Conservation (phyloP, 305 asterid genomes). For the Plantago lanceolata region DNA sequence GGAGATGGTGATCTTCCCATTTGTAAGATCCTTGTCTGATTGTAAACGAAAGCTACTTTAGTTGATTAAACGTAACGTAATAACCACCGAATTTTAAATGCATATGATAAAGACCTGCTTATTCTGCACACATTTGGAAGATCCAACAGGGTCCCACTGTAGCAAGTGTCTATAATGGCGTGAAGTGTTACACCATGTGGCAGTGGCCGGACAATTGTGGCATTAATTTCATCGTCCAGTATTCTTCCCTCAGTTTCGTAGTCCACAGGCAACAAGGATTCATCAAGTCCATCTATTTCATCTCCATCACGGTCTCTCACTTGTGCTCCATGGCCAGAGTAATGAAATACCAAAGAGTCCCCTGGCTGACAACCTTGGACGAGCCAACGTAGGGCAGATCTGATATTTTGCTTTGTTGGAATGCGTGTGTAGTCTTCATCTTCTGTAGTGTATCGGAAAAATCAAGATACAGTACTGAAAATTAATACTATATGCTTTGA, state of each 20-base stretch:
- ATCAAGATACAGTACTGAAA: neutral
- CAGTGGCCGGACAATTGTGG: constrained; percentile 68
- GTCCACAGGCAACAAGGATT: constrained; percentile 65
- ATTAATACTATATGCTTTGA: neutral
- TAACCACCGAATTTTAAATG: neutral
- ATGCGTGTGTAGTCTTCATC: constrained; percentile 40
- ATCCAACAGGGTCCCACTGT: constrained; percentile 70
- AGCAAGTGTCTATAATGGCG: constrained; percentile 71
- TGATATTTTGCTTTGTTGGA: constrained; percentile 66
- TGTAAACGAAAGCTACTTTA: constrained; percentile 19
- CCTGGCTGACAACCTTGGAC: constrained; percentile 54
- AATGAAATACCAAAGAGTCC: constrained; percentile 73
- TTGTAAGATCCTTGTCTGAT: constrained; percentile 54
- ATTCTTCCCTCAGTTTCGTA: constrained; percentile 63
- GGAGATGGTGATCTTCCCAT: constrained; percentile 66
- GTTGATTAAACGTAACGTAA: constrained; percentile 9
- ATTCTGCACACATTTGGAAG: constrained; percentile 57
- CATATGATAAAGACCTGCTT: constrained; percentile 36
- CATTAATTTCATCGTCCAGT: constrained; percentile 72
- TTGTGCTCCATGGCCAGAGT: constrained; percentile 68
- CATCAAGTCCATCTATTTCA: constrained; percentile 71
- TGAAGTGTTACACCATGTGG: constrained; percentile 64
- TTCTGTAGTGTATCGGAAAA: constrained; percentile 38
- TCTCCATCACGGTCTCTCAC: constrained; percentile 56
- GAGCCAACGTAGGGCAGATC: constrained; percentile 63